These are phyloP conservation scores for Ascodesmis nigricans DNA, from an alignment of 495 filamentous ascomycete species.

Conservation along the genomic window DNA sequence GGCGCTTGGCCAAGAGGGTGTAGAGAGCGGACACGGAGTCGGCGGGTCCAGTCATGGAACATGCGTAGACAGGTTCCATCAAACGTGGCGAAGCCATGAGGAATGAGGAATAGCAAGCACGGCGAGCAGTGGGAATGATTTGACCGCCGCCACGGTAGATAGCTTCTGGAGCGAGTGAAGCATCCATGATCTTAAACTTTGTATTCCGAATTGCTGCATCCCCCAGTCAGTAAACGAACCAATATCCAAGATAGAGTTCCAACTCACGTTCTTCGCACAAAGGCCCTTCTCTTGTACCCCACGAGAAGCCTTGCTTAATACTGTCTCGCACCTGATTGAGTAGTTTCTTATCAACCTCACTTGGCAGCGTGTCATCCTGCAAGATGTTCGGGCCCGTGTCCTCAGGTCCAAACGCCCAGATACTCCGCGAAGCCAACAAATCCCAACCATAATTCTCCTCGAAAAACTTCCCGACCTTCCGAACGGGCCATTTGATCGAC, in stretches of 20 bases:
- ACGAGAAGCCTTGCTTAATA: slow-evolving; percentile 84
- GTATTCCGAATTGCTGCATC: slow-evolving; percentile 71
- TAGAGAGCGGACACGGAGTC: slow-evolving; percentile 75
- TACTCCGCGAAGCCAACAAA: slow-evolving; percentile 74
- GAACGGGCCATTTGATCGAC: slow-evolving; percentile 75
- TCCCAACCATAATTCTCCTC: slow-evolving; percentile 97
- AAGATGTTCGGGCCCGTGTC: slow-evolving; percentile 90
- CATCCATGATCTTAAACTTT: slow-evolving; percentile 84
- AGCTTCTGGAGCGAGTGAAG: slow-evolving; percentile 62
- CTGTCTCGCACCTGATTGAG: slow-evolving; percentile 74
- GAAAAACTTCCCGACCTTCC: slow-evolving; percentile 88
- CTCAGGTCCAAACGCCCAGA: slow-evolving; percentile 97
- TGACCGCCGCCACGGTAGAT: slow-evolving; percentile 91
- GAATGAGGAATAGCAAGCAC: slow-evolving; percentile 84
- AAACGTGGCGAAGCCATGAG: slow-evolving; percentile 87
- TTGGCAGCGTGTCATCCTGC: slow-evolving; percentile 85
- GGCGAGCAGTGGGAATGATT: slow-evolving; percentile 82
- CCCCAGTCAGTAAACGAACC: not conserved
- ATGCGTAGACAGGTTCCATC: slow-evolving; percentile 87
- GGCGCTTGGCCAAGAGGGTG: slow-evolving; percentile 66
- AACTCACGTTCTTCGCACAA: slow-evolving; percentile 92
- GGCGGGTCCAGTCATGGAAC: slow-evolving; percentile 79
- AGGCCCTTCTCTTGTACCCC: slow-evolving; percentile 86
- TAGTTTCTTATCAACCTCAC: slow-evolving; percentile 72
- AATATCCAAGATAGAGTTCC: slow-evolving; percentile 12